Conservation (phyloP, 2,329 filamentous ascomycete species). For the Malbranchea zuffiana region DNA sequence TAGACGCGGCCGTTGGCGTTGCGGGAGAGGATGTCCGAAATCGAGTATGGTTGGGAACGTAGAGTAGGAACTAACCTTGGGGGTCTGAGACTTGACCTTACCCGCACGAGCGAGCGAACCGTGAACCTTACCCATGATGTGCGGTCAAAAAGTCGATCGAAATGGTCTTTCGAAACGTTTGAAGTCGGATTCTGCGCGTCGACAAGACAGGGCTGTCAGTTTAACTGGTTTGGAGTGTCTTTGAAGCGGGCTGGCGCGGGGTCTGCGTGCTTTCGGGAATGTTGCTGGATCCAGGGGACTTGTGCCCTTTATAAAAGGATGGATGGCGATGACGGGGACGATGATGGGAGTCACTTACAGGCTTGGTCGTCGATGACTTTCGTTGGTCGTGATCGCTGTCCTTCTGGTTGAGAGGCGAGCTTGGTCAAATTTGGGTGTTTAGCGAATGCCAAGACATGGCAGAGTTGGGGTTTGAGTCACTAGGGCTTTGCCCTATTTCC, state of each 20-base stretch:
- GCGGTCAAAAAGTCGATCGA: conserved; percentile 12
- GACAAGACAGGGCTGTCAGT: no score
- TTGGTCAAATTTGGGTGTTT: not conserved
- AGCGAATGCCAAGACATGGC: conserved; percentile 10
- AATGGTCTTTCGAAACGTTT: conserved; percentile 7
- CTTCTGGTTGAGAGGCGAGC: not conserved
- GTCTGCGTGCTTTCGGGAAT: no score
- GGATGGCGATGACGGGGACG: not conserved
- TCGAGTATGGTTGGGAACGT: no score
- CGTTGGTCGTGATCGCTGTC: not conserved
- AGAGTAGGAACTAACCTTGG: conserved; percentile 27
- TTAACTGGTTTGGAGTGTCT: no score
- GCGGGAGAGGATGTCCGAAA: no score
- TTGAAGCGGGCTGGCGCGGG: no score
- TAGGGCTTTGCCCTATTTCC: conserved; percentile 14
- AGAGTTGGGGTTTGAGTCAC: not conserved
- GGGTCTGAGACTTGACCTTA: conserved; percentile 85
- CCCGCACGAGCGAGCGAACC: conserved; percentile 79
- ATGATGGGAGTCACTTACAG: conserved; percentile 3
- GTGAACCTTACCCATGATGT: conserved; percentile 84
- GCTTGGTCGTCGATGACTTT: not conserved
- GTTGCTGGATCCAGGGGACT: no score
- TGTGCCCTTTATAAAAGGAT: no score
- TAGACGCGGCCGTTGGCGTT: no score
- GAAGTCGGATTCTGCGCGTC: no score